Evolutionary conservation across 2,329 filamentous ascomycete genomes (phyloP), one percentile per base, ranked within the genome.

Genomic region (Lachnellula occidentalis): DNA sequence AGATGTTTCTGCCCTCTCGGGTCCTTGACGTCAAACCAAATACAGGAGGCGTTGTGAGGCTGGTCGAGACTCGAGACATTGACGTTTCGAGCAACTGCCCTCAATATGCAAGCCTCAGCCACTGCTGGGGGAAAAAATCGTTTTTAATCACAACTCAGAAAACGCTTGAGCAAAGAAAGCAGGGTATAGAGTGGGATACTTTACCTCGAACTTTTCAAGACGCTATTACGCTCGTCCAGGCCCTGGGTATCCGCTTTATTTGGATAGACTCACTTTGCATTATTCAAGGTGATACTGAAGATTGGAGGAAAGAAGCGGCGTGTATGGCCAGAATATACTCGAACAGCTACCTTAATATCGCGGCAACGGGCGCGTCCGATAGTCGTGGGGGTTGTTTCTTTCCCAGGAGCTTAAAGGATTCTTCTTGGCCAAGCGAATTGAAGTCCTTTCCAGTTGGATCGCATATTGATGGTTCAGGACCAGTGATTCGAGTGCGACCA

Each of bases 251-350:
- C 12, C 42, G 49, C 12, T 58, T 45, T 37, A 11, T 58, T 17
- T 58, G 56, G 56, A 56, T 56, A 17, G 53, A 58, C 52, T 49
- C 55, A 6, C 53, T 69, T 0, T 70, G 67, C 43, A 67, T 70
- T 22, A 57, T 66, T 19, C 66, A 70, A 36, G 61, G 66, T 45
- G 57, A 62, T n/a, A 48, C 63, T 48, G 45, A 64, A 37, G 67
- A 68, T 36, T 66, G 64, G 63, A 47, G 54, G 12, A 36, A 45
- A n/a, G 62, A 67, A 51, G 51, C 61, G 1, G 48, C 54, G 2
- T 51, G 56, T 41, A 69, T 67, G 66, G 56, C 53, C 4, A 22
- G 50, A 1, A 58, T 66, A 9, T 67, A 67, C 46, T 51, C 53
- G 11, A 51, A 61, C 27, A 53, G 61, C 11, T 56, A 58, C 17